These are phyloP conservation scores for Lycium barbarum DNA, from an alignment of 257 asterid genomes.

Conservation along the genomic window DNA sequence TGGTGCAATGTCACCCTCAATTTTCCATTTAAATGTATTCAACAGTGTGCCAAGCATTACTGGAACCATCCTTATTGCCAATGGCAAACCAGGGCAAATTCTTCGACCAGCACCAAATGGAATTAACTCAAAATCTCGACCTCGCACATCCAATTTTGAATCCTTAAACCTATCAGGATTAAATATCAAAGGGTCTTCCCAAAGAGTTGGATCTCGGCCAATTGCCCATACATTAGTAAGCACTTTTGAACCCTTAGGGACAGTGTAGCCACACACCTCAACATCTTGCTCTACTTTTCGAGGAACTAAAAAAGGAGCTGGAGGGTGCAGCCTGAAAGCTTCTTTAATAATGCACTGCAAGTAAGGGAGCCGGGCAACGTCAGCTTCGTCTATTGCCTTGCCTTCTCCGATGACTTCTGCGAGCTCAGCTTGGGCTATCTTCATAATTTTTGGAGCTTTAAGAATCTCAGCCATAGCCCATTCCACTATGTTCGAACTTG, in stretches of 20 bases:
- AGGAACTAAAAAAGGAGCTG: conserved; percentile 26
- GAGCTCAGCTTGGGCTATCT: conserved; percentile 1
- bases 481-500: conserved; percentile 11
- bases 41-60: conserved; percentile 28
- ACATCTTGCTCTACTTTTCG: conserved; percentile 19
- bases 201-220: conserved; percentile 24
- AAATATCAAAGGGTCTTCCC: conserved; percentile 21
- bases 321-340: conserved; percentile 21
- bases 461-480: conserved; percentile 33
- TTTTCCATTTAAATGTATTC: conserved; percentile 28
- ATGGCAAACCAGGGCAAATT: conserved; percentile 32
- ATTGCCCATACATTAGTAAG: conserved; percentile 29
- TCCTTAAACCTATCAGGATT: conserved; percentile 27
- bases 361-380: conserved; percentile 15
- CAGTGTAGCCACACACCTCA: conserved; percentile 25
- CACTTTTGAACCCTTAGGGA: conserved; percentile 27
- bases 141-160: conserved; percentile 20
- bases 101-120: conserved; percentile 36
- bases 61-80: conserved; percentile 27
- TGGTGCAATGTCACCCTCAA: conserved; percentile 24
- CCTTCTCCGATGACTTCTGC: not conserved
- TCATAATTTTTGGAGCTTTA: not conserved
- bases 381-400: conserved; percentile 26
- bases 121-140: conserved; percentile 31
- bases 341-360: conserved; percentile 26